Evolutionary conservation across 441 rosid species (phyloP), one percentile per base, ranked within the genome.

Genomic region (Populus hybrid): DNA sequence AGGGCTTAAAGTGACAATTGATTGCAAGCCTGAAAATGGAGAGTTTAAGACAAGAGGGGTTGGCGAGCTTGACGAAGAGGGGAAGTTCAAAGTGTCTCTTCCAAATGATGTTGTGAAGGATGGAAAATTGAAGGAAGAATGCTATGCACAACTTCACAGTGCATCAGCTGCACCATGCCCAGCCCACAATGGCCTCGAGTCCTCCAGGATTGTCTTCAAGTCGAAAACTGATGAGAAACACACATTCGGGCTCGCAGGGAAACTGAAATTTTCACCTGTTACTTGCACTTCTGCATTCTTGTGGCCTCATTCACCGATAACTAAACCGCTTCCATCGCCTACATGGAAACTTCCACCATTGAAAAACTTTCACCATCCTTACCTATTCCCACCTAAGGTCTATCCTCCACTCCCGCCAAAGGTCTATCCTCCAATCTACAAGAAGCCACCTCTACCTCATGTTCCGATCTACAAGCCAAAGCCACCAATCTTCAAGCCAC

Each of bases 71-170:
- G 93, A 91, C 20, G 81, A 80, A 23, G 81, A 83, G 66, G 99
- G 99, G 30, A 91, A 89, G 70, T 95, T 95, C 82, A 83, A 70
- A 69, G 91, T 92, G 8, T 79, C 77, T 20, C 90, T 92, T 78
- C 91, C 91, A 30, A 59, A 42, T 40, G 91, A 90, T 67, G 76
- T 91, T 32, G 85, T 89, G 18, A 73, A 85, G 63, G 85, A 87
- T 30, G 96, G 87, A 11, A 85, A 87, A 28, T 75, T 92, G 1
- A 89, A 84, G 80, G 94, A 92, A 80, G 92, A 92, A 70, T 93
- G 98, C 85, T 90, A 91, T 64, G 99, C 97, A 24, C 96, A 89
- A 80, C 96, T 93, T 80, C 95, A 91, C 79, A 90, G 93, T 70
- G 91, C 92, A 8, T 82, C 89, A 0, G 87, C 86, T 1, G 38